These are phyloP conservation scores for Xylaria intraflava DNA, from an alignment of 495 filamentous ascomycete genomes.

Conservation along the genomic window DNA sequence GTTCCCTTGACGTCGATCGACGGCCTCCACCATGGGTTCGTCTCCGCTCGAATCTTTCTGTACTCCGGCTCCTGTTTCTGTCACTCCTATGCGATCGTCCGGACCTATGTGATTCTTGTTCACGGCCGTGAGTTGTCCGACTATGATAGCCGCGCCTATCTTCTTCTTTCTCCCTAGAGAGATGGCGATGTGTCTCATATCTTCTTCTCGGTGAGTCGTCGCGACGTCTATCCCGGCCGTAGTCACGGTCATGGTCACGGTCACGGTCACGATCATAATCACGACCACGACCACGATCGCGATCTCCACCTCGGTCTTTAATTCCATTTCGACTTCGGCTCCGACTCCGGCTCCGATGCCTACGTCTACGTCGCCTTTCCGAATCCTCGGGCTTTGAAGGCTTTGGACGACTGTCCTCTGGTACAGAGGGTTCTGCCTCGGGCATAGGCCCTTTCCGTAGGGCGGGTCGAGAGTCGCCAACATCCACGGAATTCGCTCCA, in stretches of 20 bases:
- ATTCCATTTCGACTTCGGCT: conserved; percentile 27
- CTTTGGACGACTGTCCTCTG: conserved; percentile 17
- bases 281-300: no score
- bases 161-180: conserved; percentile 14
- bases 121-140: conserved; percentile 14
- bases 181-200: conserved; percentile 10
- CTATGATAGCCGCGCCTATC: conserved; percentile 14
- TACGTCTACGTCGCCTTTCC: conserved; percentile 29
- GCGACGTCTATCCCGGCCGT: conserved; percentile 1
- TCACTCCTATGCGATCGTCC: conserved; percentile 9
- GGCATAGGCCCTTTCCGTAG: not conserved
- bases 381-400: conserved; percentile 23
- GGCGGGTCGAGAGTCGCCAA: conserved; percentile 14
- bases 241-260: conserved; percentile 1
- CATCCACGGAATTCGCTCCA: conserved; percentile 44
- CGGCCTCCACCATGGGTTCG: conserved; percentile 13
- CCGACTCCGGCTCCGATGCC: conserved; percentile 28
- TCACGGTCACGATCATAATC: not conserved
- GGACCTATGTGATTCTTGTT: conserved; percentile 8
- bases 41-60: conserved; percentile 16
- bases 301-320: conserved; percentile 15
- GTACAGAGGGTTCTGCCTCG: conserved; percentile 6
- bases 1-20: conserved; percentile 15
- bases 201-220: conserved; percentile 15
- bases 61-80: conserved; percentile 14